A percentile compares a stretch with the other conserved stretches of the same genome.
Evolutionary conservation across 1,284 basidiomycete species (phyloP).

Genomic region (Ceratobasidium sp.): DNA sequence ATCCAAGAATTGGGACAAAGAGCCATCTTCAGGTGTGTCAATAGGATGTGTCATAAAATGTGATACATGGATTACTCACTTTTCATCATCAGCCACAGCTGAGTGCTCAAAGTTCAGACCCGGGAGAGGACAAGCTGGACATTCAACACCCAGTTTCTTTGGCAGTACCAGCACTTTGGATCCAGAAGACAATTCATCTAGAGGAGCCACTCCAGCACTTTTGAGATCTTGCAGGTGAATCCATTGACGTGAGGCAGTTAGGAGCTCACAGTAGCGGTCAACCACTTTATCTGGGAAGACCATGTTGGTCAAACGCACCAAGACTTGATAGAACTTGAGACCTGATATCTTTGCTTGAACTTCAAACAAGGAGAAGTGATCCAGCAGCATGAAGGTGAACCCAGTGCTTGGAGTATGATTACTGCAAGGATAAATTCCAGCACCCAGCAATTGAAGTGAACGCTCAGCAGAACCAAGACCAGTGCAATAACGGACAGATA

Average conservation of each 20-base stretch:
- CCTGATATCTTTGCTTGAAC: neutral
- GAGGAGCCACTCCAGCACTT: neutral
- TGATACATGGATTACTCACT: no score
- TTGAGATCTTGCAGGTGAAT: neutral
- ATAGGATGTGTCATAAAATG: no score
- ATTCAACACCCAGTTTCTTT: neutral
- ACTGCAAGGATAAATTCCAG: conserved; percentile 10
- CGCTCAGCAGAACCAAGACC: neutral
- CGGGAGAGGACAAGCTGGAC: conserved; percentile 1
- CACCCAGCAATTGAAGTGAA: neutral
- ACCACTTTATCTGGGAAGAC: neutral
- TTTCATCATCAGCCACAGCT: neutral
- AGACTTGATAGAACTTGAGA: conserved; percentile 1
- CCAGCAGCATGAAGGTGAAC: neutral
- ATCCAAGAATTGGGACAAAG: neutral
- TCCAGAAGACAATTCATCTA: no score
- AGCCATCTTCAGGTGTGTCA: no score
- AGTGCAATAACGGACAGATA: neutral
- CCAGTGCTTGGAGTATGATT: neutral
- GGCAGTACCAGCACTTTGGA: neutral
- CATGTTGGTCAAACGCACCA: neutral
- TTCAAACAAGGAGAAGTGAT: neutral
- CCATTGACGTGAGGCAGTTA: neutral
- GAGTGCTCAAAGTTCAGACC: neutral
- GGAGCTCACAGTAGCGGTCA: conserved; percentile 12